A percentile compares a stretch with the other conserved stretches of the same genome.
Evolutionary conservation across 805 yeast genomes (phyloP).

Genomic region (Deakozyma indianensis): DNA sequence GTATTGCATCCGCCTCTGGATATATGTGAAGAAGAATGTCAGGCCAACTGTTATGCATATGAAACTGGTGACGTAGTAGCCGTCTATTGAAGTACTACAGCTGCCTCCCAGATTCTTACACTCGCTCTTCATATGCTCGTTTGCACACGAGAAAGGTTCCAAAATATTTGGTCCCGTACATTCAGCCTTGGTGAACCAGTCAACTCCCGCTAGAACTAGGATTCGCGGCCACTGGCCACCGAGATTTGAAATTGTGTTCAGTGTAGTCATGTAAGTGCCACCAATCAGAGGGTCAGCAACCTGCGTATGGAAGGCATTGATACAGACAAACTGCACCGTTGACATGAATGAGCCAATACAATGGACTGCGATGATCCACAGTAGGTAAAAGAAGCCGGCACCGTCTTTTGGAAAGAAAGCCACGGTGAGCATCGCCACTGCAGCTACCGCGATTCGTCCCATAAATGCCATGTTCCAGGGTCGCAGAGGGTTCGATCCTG

Average conservation of each 20-base stretch:
- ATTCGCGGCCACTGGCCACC: slow-evolving; percentile 98
- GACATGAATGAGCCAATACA: slow-evolving; percentile 81
- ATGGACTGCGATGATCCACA: slow-evolving; percentile 70
- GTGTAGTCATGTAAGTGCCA: slow-evolving; percentile 94
- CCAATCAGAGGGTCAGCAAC: slow-evolving; percentile 94
- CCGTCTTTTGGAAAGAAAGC: slow-evolving; percentile 49
- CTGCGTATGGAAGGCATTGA: slow-evolving; percentile 87
- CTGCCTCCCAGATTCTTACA: slow-evolving; percentile 45
- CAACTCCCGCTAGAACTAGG: slow-evolving; percentile 68
- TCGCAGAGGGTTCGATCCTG: slow-evolving; percentile 47
- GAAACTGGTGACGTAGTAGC: slow-evolving; percentile 67
- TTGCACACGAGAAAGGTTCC: slow-evolving; percentile 20
- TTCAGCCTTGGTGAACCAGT: slow-evolving; percentile 51
- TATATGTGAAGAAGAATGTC: slow-evolving; percentile 47
- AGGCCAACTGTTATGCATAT: slow-evolving; percentile 60
- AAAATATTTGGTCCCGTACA: slow-evolving; percentile 27
- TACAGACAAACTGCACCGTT: slow-evolving; percentile 87
- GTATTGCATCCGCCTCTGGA: slow-evolving; percentile 42
- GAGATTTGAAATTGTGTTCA: slow-evolving; percentile 80
- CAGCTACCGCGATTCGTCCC: slow-evolving; percentile 68
- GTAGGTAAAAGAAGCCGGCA: slow-evolving; percentile 41
- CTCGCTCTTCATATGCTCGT: slow-evolving; percentile 27
- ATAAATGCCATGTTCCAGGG: slow-evolving; percentile 87
- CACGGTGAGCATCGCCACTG: slow-evolving; percentile 60
- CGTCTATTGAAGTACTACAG: slow-evolving; percentile 49